Evolutionary conservation across 2,329 filamentous ascomycete genomes (phyloP).

Genomic region (Monosporascus cannonballus): DNA sequence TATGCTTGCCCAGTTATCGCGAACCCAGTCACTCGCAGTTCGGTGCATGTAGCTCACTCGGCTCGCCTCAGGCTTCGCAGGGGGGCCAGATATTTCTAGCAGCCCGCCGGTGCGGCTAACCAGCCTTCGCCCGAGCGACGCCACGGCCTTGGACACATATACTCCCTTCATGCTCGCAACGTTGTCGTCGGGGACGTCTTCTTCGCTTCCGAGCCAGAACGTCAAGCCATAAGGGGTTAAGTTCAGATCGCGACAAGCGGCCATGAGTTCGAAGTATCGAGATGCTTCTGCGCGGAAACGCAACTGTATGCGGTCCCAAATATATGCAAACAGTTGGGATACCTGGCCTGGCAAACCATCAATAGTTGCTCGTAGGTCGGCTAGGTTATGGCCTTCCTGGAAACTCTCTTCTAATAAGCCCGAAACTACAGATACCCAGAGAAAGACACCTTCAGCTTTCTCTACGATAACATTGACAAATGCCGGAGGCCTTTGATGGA

Average conservation of each 20-base stretch:
- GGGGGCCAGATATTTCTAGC: constrained; percentile 1
- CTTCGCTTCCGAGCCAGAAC: background rate
- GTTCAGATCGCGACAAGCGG: background rate
- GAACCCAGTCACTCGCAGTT: constrained; percentile 8
- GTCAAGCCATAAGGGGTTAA: background rate
- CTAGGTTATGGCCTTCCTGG: constrained; percentile 1
- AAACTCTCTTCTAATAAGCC: background rate
- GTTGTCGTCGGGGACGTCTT: background rate
- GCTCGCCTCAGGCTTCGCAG: background rate
- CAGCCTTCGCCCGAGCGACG: constrained; percentile 2
- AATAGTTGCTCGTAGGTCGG: background rate
- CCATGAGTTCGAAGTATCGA: background rate
- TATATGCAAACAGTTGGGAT: background rate
- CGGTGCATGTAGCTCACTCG: constrained; percentile 7
- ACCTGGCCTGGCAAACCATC: constrained; percentile 2
- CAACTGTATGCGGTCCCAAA: constrained; percentile 1
- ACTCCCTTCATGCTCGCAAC: background rate
- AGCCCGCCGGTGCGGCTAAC: constrained; percentile 8
- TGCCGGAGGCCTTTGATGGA: background rate
- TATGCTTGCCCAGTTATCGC: background rate
- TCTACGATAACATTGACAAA: constrained; percentile 6
- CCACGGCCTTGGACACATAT: background rate
- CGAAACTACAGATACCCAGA: constrained; percentile 13
- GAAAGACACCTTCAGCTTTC: constrained; percentile 13
- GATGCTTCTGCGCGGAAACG: background rate